Base-by-base conservation (phyloP, 345 rosid species). In the Gossypium turneri region DNA sequence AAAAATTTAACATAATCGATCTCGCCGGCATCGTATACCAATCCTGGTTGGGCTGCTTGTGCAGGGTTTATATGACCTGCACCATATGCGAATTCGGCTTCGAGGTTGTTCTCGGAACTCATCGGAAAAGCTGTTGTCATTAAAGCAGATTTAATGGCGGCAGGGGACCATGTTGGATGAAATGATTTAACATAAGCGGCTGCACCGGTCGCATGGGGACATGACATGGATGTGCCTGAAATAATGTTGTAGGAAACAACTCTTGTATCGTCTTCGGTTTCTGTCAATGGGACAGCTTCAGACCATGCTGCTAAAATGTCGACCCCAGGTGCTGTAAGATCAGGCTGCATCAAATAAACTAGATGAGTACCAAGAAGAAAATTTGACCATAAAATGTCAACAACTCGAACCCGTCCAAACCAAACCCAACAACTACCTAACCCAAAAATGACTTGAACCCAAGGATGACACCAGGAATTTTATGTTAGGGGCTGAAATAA, bases 51-150 rank as follows among this genome's bases (percentile, higher is more conserved):
- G 17, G 76, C n/a, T 5, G 86, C 86, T 69, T 15, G 64, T 1
- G 52, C 2, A 1, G 91, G 88, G 66, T 82, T 68, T 6, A 81
- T 68, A 17, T 81, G 85, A 12, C 91, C 89, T 6, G 89, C 48
- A 0, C 87, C 87, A 0, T 77, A 84, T 16, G 83, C 85, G 4
- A 88, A 82, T 65, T 82, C 89, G 0, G 73, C 83, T 1, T 84
- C 81, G 0, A 29, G 3, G 47, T 83, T 82, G 19, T 3, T 11
- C 12, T 12, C 9, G 2, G 75, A 15, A 70, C 67, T 83, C 85
- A 85, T 75, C 2, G 76, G 81, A 27, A 34, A 62, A 61, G 64
- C 81, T 16, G 75, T 76, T 15, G 79, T 76, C 79, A 76, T 76
- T 50, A 76, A 62, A 16, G 79, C 75, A 7, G 75, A 76, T 48